phyloP scores from a whole-genome alignment of 140 eudicot species.

The Ambrosia hybrid region DNA sequence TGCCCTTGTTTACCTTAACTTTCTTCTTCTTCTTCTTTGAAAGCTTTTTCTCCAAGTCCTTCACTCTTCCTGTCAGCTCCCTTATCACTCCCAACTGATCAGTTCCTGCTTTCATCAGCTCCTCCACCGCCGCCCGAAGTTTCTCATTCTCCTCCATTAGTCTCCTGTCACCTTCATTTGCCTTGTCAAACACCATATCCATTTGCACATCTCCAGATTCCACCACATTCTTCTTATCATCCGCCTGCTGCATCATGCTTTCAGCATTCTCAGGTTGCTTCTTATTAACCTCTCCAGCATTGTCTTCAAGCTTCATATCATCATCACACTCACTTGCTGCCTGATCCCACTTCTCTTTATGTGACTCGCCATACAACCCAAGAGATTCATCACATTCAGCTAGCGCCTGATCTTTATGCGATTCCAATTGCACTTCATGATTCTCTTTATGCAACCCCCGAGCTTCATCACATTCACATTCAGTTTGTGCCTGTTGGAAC shows the following conservation, averaged over 20 bases:
- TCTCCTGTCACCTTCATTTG: slow-evolving; percentile 25
- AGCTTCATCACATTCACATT: no score
- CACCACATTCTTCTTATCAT: neutral
- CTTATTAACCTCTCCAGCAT: neutral
- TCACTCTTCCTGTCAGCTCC: slow-evolving; percentile 51
- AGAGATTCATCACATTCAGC: no score
- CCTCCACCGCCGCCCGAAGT: slow-evolving; percentile 56
- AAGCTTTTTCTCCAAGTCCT: slow-evolving; percentile 70
- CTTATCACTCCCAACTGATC: slow-evolving; percentile 59
- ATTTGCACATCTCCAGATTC: no score
- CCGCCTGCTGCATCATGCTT: neutral
- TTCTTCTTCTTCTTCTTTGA: slow-evolving; percentile 37
- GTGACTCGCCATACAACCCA: no score
- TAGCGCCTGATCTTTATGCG: neutral
- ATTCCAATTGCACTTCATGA: neutral
- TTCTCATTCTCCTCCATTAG: slow-evolving; percentile 53
- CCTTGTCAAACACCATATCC: neutral
- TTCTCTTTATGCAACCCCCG: no score
- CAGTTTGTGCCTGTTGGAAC: no score
- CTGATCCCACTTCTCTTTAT: no score
- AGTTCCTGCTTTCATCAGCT: slow-evolving; percentile 55
- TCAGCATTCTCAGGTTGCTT: neutral
- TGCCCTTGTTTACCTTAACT: slow-evolving; percentile 28
- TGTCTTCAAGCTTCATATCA: neutral
- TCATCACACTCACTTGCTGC: no score